A percentile compares a stretch with the other conserved stretches of the same genome.
Conservation (phyloP, 192 early-diverging fungal species). For the Chytriomyces sp. region DNA sequence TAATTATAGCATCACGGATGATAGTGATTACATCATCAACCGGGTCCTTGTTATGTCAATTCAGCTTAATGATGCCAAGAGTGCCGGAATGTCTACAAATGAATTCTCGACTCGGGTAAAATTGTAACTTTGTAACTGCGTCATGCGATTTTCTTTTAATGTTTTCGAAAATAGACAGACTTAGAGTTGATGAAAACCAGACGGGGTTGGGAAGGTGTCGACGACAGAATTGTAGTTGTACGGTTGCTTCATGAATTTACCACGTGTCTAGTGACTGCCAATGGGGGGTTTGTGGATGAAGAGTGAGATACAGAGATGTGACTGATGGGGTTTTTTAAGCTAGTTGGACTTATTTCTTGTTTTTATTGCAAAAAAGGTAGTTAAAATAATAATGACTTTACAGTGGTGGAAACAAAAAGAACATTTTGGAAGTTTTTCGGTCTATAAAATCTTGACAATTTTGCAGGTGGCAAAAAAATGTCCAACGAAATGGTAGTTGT, state of each 20-base stretch:
- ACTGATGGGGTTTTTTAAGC: too few species aligned
- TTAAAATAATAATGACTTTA: too few species aligned
- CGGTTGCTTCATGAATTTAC: neutral
- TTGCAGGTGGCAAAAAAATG: too few species aligned
- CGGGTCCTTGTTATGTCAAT: neutral
- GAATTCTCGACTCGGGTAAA: neutral
- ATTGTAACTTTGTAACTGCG: too few species aligned
- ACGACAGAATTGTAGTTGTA: neutral
- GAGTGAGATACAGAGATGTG: neutral
- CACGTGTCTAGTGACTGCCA: conserved; percentile 3
- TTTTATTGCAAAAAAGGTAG: too few species aligned
- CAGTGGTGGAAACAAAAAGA: too few species aligned
- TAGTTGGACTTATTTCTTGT: too few species aligned
- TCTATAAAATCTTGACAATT: too few species aligned
- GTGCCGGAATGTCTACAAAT: neutral
- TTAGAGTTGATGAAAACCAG: neutral
- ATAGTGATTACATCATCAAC: neutral
- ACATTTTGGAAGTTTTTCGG: too few species aligned
- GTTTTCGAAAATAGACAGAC: too few species aligned
- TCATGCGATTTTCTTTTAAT: too few species aligned
- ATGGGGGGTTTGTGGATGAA: neutral
- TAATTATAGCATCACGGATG: neutral
- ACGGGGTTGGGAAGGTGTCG: neutral
- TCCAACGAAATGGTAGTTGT: conserved; percentile 6
- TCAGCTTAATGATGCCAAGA: conserved; percentile 9